A percentile compares a stretch with the other conserved stretches of the same genome.
Evolutionary conservation across 2,329 filamentous ascomycete species (phyloP).

Genomic region (Ophiostoma perfectum): DNA sequence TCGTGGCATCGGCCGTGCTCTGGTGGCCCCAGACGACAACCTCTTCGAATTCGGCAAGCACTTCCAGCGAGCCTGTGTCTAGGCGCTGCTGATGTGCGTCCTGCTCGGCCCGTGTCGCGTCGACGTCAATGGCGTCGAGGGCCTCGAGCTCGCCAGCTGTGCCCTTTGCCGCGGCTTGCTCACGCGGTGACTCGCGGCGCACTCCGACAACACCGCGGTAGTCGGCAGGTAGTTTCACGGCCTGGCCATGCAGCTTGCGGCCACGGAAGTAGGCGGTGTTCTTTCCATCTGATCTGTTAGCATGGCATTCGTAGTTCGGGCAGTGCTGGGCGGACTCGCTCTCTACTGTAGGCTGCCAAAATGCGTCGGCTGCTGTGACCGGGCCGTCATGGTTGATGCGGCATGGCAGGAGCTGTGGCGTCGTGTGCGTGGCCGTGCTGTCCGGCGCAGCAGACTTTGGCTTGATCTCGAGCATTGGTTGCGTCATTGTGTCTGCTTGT

Average conservation of each 20-base stretch:
- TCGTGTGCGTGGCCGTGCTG: conserved; percentile 36
- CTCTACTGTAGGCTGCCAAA: conserved; percentile 58
- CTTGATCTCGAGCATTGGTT: conserved; percentile 40
- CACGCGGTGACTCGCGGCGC: conserved; percentile 34
- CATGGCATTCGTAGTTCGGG: not conserved
- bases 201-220: conserved; percentile 62
- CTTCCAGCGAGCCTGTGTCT: conserved; percentile 54
- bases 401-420: conserved; percentile 72
- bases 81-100: conserved; percentile 29
- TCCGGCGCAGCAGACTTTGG: conserved; percentile 19
- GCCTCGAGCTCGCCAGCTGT: conserved; percentile 17
- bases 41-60: conserved; percentile 64
- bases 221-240: conserved; percentile 60
- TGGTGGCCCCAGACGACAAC: conserved; percentile 85
- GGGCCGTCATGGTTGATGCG: conserved; percentile 72
- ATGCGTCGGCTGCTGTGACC: conserved; percentile 56
- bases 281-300: conserved; percentile 40
- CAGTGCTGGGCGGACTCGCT: not conserved
- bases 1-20: conserved; percentile 51
- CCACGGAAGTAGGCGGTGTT: conserved; percentile 69
- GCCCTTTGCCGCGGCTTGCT: conserved; percentile 27
- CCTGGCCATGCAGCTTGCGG: conserved; percentile 66
- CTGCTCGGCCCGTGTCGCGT: conserved; percentile 42
- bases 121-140: conserved; percentile 29
- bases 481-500: conserved; percentile 34